These are phyloP conservation scores for Crithidia expoeki DNA, from an alignment of 208 protist genomes.

Conservation along the genomic window DNA sequence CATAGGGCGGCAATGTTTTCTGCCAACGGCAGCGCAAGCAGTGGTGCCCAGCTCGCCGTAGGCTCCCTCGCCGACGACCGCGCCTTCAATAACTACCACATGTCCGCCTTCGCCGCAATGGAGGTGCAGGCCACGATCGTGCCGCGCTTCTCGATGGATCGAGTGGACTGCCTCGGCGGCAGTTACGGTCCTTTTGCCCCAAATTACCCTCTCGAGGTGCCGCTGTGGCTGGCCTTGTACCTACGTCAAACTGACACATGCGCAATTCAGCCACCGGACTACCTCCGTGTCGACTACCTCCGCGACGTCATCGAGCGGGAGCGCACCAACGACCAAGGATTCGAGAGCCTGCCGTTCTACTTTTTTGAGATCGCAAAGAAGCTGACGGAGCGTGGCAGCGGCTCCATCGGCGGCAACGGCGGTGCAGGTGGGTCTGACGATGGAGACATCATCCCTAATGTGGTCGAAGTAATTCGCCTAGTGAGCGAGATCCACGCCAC, in stretches of 20 bases:
- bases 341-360: constrained; percentile 84
- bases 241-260: constrained; percentile 86
- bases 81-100: constrained; percentile 80
- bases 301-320: constrained; percentile 64
- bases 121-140: constrained; percentile 74
- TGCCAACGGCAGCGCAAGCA: not conserved
- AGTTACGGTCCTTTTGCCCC: constrained; percentile 79
- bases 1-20: constrained; percentile 29
- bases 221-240: constrained; percentile 87
- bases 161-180: constrained; percentile 66
- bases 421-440: constrained; percentile 25
- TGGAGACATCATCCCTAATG: constrained; percentile 58
- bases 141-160: constrained; percentile 81
- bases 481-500: constrained; percentile 74
- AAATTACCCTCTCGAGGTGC: constrained; percentile 80
- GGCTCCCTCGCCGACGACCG: constrained; percentile 36
- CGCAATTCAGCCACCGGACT: constrained; percentile 62
- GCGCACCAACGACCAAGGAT: constrained; percentile 63
- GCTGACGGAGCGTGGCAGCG: constrained; percentile 39
- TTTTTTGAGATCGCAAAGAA: constrained; percentile 88
- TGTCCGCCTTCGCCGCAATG: constrained; percentile 80
- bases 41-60: constrained; percentile 23
- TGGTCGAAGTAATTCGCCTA: constrained; percentile 74
- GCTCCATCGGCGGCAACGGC: not conserved
- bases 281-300: constrained; percentile 61